Evolutionary conservation across 1,139 yeast species (phyloP).

Genomic region (Debaryomyces udenii): DNA sequence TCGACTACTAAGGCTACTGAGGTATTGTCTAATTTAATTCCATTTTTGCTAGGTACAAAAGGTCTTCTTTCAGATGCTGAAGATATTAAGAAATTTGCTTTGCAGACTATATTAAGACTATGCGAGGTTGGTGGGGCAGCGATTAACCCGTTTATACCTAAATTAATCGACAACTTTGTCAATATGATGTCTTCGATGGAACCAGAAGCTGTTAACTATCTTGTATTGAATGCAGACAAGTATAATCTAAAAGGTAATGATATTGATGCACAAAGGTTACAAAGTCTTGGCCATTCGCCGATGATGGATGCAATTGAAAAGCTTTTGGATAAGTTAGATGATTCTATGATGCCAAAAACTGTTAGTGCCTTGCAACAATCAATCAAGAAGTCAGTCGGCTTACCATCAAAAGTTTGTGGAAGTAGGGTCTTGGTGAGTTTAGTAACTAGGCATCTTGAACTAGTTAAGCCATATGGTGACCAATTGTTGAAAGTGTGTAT

Average conservation of each 20-base stretch:
- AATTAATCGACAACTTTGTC: constrained; percentile 68
- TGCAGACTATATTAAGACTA: constrained; percentile 70
- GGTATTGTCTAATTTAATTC: constrained; percentile 68
- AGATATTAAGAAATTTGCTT: constrained; percentile 77
- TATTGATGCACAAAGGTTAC: constrained; percentile 77
- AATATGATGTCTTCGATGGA: constrained; percentile 82
- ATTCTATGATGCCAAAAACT: constrained; percentile 52
- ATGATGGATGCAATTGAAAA: constrained; percentile 86
- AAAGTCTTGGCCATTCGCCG: constrained; percentile 78
- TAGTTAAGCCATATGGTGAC: constrained; percentile 64
- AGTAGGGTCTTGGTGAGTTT: constrained; percentile 73
- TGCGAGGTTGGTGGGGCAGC: constrained; percentile 63
- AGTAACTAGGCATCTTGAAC: constrained; percentile 57
- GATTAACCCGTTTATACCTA: constrained; percentile 69
- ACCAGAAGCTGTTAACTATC: constrained; percentile 86
- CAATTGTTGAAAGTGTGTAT: constrained; percentile 58
- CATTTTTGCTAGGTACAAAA: constrained; percentile 76
- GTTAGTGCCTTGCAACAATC: constrained; percentile 51
- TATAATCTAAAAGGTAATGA: constrained; percentile 72
- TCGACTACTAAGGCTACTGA: constrained; percentile 38
- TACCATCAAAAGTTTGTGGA: constrained; percentile 90
- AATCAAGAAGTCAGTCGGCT: constrained; percentile 74
- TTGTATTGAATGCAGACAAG: constrained; percentile 86
- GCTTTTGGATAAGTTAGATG: constrained; percentile 62
- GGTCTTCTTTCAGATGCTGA: constrained; percentile 87